A percentile compares a stretch with the other conserved stretches of the same genome.
phyloP scores from a whole-genome alignment of 768 basidiomycete species.

The Trametes punicea region DNA sequence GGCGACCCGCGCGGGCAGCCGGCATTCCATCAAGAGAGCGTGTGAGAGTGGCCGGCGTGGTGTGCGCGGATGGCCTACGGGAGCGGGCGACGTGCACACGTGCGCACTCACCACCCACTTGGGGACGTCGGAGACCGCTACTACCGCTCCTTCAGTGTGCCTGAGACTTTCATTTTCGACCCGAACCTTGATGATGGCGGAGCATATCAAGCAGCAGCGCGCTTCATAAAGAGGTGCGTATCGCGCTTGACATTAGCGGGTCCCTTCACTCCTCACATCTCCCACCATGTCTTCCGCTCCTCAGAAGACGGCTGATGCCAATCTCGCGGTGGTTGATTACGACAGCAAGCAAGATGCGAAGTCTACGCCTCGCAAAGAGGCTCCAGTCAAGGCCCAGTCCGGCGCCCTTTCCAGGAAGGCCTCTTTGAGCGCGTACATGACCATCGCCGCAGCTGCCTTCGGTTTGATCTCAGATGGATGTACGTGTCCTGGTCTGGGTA shows the following conservation, averaged over 20 bases:
- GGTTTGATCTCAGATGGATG: constrained; percentile 48
- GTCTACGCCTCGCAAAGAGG: background rate
- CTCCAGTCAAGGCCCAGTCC: background rate
- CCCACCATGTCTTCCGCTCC: constrained; percentile 4
- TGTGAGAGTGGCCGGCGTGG: background rate
- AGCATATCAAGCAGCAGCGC: background rate
- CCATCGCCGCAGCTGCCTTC: constrained; percentile 61
- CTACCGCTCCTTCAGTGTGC: background rate
- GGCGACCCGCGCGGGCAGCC: background rate
- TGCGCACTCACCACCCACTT: constrained; percentile 2
- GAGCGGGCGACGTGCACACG: background rate
- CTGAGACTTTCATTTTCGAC: background rate
- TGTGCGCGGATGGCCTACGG: background rate
- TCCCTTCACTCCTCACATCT: constrained; percentile 1
- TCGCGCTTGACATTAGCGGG: background rate
- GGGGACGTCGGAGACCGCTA: background rate
- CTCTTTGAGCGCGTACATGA: constrained; percentile 54
- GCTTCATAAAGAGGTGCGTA: constrained; percentile 8
- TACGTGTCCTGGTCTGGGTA: constrained; percentile 10
- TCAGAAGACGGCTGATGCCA: constrained; percentile 3
- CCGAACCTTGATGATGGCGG: constrained; percentile 15
- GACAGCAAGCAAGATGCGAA: background rate
- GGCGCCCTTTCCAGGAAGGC: constrained; percentile 35
- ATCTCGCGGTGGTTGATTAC: constrained; percentile 10
- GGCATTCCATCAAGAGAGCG: background rate